Percentiles rank a stretch among this genome's conserved stretches.
Conservation (phyloP, 371 early-diverging fungal genomes). For the Haplosporangium sp. region DNA sequence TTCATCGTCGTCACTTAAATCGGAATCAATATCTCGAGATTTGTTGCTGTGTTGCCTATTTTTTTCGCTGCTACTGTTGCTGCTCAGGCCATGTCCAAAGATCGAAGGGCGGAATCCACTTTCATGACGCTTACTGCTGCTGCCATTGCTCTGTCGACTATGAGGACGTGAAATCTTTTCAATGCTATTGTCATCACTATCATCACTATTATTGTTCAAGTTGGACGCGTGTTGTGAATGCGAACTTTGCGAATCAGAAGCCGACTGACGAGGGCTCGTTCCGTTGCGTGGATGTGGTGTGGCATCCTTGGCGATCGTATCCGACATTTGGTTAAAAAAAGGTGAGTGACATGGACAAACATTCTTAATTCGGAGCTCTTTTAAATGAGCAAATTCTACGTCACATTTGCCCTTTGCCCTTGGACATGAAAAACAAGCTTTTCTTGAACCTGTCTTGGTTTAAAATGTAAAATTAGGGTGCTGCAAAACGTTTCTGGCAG, state of each 20-base stretch:
- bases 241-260: background rate
- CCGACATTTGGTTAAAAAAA: background rate
- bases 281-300: constrained; percentile 5
- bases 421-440: too few relatives aligned
- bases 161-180: constrained; percentile 15
- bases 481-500: too few relatives aligned
- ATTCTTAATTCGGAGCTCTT: background rate
- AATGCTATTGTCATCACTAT: constrained; percentile 4
- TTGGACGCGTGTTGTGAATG: background rate
- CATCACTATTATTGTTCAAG: background rate
- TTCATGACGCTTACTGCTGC: background rate
- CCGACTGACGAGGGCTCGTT: background rate
- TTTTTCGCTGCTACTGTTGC: background rate
- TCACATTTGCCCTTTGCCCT: background rate
- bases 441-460: too few relatives aligned
- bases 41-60: background rate
- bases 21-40: constrained; percentile 6
- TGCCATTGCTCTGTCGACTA: constrained; percentile 7
- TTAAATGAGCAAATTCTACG: background rate
- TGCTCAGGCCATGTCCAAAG: constrained; percentile 11
- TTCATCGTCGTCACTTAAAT: background rate
- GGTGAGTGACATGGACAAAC: background rate
- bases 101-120: constrained; percentile 3
- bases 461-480: too few relatives aligned
- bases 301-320: constrained; percentile 4